These are phyloP conservation scores for Alternaria sp. DNA, from an alignment of 2,329 filamentous ascomycete genomes.

Conservation along the genomic window DNA sequence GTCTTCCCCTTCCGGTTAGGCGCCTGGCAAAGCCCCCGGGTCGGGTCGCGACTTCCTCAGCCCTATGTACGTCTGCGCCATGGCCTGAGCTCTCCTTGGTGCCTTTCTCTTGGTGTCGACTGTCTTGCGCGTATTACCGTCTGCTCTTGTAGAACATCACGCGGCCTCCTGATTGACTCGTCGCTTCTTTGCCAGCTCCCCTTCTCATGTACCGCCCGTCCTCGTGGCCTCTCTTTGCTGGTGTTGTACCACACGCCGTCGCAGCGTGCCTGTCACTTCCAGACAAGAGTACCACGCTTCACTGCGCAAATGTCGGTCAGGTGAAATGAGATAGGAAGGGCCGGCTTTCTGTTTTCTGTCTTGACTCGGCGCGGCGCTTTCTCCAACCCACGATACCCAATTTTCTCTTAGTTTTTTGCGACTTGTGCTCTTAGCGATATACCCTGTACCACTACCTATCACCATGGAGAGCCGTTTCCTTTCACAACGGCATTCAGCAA, in stretches of 20 bases:
- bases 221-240: constrained; percentile 29
- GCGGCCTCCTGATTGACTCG: constrained; percentile 34
- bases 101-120: constrained; percentile 28
- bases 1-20: constrained; percentile 16
- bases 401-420: constrained; percentile 20
- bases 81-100: constrained; percentile 40
- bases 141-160: constrained; percentile 50
- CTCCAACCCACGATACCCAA: constrained; percentile 19
- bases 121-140: constrained; percentile 40
- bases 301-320: constrained; percentile 42
- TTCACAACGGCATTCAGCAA: constrained; percentile 32
- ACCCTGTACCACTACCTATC: constrained; percentile 43
- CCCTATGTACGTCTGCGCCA: constrained; percentile 35
- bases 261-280: constrained; percentile 32
- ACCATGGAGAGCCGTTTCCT: constrained; percentile 44
- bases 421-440: constrained; percentile 36
- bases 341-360: constrained; percentile 21
- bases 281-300: constrained; percentile 35
- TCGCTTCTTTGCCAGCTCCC: constrained; percentile 24
- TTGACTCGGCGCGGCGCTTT: constrained; percentile 18
- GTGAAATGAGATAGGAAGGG: constrained; percentile 29
- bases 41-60: constrained; percentile 34
- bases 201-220: constrained; percentile 21
- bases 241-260: constrained; percentile 40
- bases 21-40: constrained; percentile 16